Conservation (phyloP, 1,284 basidiomycete species). For the Rhodotorula sp. region DNA sequence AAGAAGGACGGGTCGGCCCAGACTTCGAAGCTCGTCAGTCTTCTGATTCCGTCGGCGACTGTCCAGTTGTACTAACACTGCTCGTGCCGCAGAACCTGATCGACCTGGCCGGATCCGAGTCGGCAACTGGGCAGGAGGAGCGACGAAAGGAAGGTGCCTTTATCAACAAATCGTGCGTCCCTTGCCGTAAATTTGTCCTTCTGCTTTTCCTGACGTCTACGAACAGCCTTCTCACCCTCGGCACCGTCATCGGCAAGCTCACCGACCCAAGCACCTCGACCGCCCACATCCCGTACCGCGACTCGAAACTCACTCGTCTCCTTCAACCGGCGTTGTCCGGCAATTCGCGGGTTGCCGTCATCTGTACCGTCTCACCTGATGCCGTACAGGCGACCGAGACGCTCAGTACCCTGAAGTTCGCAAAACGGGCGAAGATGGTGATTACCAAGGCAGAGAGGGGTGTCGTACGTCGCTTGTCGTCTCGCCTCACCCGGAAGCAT, state of each 20-base stretch:
- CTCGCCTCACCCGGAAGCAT: too few relatives aligned
- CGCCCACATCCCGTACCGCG: conserved; percentile 57
- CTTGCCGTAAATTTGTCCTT: too few relatives aligned
- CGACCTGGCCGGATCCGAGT: conserved; percentile 59
- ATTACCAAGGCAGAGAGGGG: conserved; percentile 58
- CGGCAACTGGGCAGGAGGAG: conserved; percentile 56
- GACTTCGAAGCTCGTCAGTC: conserved; percentile 28
- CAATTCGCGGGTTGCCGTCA: conserved; percentile 58
- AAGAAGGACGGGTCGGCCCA: conserved; percentile 31
- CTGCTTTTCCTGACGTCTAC: conserved; percentile 34
- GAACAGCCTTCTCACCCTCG: conserved; percentile 44
- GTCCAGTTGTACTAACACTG: background rate
- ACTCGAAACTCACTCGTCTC: conserved; percentile 55
- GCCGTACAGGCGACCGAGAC: conserved; percentile 56
- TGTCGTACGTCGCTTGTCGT: conserved; percentile 46
- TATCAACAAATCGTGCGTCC: conserved; percentile 55
- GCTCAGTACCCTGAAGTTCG: conserved; percentile 59
- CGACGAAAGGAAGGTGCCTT: conserved; percentile 57
- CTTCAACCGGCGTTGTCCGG: conserved; percentile 58
- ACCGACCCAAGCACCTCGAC: conserved; percentile 48
- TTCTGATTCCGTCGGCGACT: background rate
- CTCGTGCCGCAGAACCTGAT: conserved; percentile 53
- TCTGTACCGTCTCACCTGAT: conserved; percentile 56
- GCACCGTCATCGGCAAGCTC: conserved; percentile 58
- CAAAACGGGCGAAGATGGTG: conserved; percentile 57